These are phyloP conservation scores for Fennellomyces sp. DNA, from an alignment of 371 early-diverging fungal genomes.

Conservation along the genomic window DNA sequence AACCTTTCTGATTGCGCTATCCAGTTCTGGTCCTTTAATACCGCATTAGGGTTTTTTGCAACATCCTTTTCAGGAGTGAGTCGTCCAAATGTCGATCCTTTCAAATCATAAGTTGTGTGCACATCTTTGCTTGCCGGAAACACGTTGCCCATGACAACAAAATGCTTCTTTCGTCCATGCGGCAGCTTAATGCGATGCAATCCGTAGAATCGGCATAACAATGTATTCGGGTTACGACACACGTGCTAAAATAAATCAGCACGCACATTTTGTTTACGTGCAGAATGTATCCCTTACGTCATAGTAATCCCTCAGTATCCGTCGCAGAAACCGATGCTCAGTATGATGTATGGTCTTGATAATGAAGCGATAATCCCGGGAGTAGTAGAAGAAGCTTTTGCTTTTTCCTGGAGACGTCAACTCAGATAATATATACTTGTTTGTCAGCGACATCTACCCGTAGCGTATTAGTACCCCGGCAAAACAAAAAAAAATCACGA, in stretches of 20 bases:
- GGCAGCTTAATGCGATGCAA: slow-evolving; percentile 95
- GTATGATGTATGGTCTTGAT: slow-evolving; percentile 95
- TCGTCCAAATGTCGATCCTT: slow-evolving; percentile 55
- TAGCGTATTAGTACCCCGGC: too few relatives aligned
- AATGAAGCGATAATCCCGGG: slow-evolving; percentile 96
- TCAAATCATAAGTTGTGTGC: slow-evolving; percentile 92
- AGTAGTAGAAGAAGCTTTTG: slow-evolving; percentile 95
- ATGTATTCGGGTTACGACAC: slow-evolving; percentile 85
- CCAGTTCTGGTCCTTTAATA: slow-evolving; percentile 96
- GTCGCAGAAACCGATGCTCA: slow-evolving; percentile 90
- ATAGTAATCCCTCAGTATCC: slow-evolving; percentile 84
- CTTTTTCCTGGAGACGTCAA: slow-evolving; percentile 93
- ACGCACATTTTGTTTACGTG: not conserved
- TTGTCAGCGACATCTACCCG: slow-evolving; percentile 83
- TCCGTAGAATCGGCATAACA: slow-evolving; percentile 92
- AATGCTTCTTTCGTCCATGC: slow-evolving; percentile 90
- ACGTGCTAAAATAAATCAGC: slow-evolving; percentile 67
- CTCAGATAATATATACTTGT: slow-evolving; percentile 94
- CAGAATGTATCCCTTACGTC: slow-evolving; percentile 41
- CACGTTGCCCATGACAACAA: slow-evolving; percentile 98
- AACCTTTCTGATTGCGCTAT: slow-evolving; percentile 66
- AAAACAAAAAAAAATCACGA: too few relatives aligned
- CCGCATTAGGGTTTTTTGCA: slow-evolving; percentile 69
- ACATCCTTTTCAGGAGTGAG: slow-evolving; percentile 68
- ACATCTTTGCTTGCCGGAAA: slow-evolving; percentile 95